Percentiles rank a stretch among this genome's conserved stretches.
These are phyloP conservation scores for Marasmius oreades DNA, from an alignment of 1,284 basidiomycete genomes.

Conservation along the genomic window DNA sequence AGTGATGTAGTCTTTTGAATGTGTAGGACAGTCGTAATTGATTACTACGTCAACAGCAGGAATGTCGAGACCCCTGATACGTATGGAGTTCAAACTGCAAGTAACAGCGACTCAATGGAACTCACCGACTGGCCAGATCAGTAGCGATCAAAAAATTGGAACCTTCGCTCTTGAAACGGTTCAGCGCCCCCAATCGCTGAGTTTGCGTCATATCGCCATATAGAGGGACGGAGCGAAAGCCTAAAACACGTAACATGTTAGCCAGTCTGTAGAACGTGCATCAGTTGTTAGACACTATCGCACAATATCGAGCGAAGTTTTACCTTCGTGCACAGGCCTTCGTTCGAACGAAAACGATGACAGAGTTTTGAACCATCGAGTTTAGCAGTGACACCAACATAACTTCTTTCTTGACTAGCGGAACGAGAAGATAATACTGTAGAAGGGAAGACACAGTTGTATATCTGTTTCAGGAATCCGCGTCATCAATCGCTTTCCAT, in stretches of 20 bases:
- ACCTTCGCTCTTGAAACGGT: slow-evolving; percentile 96
- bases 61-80: slow-evolving; percentile 96
- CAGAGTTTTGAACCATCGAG: slow-evolving; percentile 87
- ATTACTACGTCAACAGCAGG: slow-evolving; percentile 96
- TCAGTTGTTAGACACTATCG: no score
- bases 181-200: slow-evolving; percentile 89
- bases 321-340: slow-evolving; percentile 94
- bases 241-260: slow-evolving; percentile 86
- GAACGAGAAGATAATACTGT: slow-evolving; percentile 96
- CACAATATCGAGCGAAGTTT: slow-evolving; percentile 63
- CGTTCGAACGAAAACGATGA: slow-evolving; percentile 96
- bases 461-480: no score
- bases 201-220: slow-evolving; percentile 96
- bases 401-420: slow-evolving; percentile 90
- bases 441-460: slow-evolving; percentile 94
- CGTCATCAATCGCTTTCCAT: no score
- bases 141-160: slow-evolving; percentile 92
- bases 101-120: no score
- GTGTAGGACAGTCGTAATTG: slow-evolving; percentile 97
- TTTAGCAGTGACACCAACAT: slow-evolving; percentile 91
- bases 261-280: no score
- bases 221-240: slow-evolving; percentile 93
- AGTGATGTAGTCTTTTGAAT: slow-evolving; percentile 99
- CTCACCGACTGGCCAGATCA: slow-evolving; percentile 95
- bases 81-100: no score